Base-by-base conservation (phyloP, 1,284 basidiomycete species). In the Austroboletus olivaceoglutinosus region DNA sequence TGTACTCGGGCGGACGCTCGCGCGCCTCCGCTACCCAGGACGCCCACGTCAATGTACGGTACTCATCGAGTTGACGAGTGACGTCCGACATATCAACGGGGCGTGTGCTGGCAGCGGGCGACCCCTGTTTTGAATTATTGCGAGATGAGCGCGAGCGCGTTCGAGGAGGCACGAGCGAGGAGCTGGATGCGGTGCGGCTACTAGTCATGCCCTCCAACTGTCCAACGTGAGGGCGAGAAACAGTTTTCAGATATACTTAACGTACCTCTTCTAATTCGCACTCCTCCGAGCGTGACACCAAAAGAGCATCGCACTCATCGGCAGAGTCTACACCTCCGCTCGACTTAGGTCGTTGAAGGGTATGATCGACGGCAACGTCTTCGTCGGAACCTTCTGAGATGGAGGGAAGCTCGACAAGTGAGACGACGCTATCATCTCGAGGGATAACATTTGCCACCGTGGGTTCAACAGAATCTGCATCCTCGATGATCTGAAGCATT, bases 1-100 rank as follows among this genome's bases (percentile, higher is more conserved):
- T 65, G 50, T 72, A 71, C 21, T 68, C 67, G 7, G 69, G 69
- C 8, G 41, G 27, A 7, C 52, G 50, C 12, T 46, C 38, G 16
- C 67, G 54, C 19, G 53, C 46, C n/a, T 55, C 51, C 2, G 57
- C 50, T 5, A 62, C 50, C 4, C 47, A 33, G 2, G 68, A 66
- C 9, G 42, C 47, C 65, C 67, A 67, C 5, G 68, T 66, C 5
- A 64, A 11, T 27, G 63, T 16, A 2, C 46, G 59, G 29, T 64
- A 51, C 16, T 46, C 52, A 6, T 47, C 23, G 31, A 38, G 25
- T 19, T 2, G 33, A 11, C 7, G 40, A 8, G 41, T 0, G 9
- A 33, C n/a, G 5, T 49, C 48, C 31, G 23, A 18, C 6, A n/a
- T 12, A 18, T 47, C 37, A 3, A 12, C 39, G 39, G 47, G 47